Evolutionary conservation across 1,139 yeast genomes (phyloP).

Genomic region (Diutina catenulata): DNA sequence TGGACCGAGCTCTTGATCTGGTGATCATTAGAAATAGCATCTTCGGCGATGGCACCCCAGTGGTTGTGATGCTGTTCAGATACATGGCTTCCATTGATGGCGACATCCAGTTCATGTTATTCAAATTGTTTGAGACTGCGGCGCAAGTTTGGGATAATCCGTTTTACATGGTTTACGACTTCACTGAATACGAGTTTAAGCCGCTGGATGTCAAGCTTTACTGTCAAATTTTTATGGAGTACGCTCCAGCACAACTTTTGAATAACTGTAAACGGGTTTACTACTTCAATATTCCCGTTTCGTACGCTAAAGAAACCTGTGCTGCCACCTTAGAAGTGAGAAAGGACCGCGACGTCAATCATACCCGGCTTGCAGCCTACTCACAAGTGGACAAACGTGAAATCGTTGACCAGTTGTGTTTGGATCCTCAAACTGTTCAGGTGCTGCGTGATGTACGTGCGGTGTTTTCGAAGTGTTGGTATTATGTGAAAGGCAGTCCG

Average conservation of each 20-base stretch:
- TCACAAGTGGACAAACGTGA: background rate
- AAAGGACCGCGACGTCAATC: background rate
- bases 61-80: constrained; percentile 43
- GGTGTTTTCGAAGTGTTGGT: constrained; percentile 43
- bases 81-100: constrained; percentile 28
- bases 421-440: constrained; percentile 27
- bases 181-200: constrained; percentile 45
- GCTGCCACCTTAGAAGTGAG: background rate
- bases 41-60: constrained; percentile 63
- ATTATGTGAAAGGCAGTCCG: constrained; percentile 27
- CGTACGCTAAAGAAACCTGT: background rate
- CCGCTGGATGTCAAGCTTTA: constrained; percentile 42
- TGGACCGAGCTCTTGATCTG: constrained; percentile 29
- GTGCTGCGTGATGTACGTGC: constrained; percentile 47
- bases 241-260: constrained; percentile 37
- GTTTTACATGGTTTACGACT: constrained; percentile 54
- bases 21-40: constrained; percentile 53
- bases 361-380: constrained; percentile 8
- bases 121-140: constrained; percentile 53
- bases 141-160: constrained; percentile 66
- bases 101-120: constrained; percentile 48
- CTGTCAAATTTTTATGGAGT: constrained; percentile 26
- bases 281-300: constrained; percentile 48
- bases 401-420: constrained; percentile 33
- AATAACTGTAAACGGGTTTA: constrained; percentile 44